Conservation (phyloP, 2,329 filamentous ascomycete genomes). For the Pseudomassariella vexata region DNA sequence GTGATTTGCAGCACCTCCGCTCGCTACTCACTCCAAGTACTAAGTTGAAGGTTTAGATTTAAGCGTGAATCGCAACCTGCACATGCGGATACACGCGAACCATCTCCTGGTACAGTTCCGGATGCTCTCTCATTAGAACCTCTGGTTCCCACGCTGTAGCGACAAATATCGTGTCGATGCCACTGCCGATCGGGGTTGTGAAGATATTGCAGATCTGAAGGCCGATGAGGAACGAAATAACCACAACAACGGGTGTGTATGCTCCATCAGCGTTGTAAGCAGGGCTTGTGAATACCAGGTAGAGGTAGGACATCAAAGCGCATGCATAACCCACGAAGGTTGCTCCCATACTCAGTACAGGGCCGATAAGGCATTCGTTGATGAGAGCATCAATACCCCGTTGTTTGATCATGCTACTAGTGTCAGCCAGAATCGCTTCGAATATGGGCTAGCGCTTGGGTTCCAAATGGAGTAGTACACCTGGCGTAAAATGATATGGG, state of each 20-base stretch:
- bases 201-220: conserved; percentile 87
- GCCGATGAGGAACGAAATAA: conserved; percentile 72
- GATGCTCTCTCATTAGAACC: conserved; percentile 74
- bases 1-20: no score
- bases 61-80: conserved; percentile 70
- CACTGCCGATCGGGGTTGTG: conserved; percentile 78
- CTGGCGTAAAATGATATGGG: no score
- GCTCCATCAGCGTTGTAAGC: conserved; percentile 63
- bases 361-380: conserved; percentile 79
- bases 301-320: conserved; percentile 79
- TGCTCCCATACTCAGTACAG: conserved; percentile 49
- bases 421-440: no score
- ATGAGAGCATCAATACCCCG: conserved; percentile 86
- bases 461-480: no score
- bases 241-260: conserved; percentile 59
- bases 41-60: conserved; percentile 5
- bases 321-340: conserved; percentile 81
- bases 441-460: no score
- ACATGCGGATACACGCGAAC: conserved; percentile 78
- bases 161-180: conserved; percentile 90
- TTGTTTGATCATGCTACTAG: conserved; percentile 72
- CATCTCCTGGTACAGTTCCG: conserved; percentile 75
- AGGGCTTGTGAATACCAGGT: conserved; percentile 75
- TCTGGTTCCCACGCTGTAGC: conserved; percentile 65
- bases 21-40: no score